phyloP scores from a whole-genome alignment of 257 asterid genomes.

The Solanum boliviense region DNA sequence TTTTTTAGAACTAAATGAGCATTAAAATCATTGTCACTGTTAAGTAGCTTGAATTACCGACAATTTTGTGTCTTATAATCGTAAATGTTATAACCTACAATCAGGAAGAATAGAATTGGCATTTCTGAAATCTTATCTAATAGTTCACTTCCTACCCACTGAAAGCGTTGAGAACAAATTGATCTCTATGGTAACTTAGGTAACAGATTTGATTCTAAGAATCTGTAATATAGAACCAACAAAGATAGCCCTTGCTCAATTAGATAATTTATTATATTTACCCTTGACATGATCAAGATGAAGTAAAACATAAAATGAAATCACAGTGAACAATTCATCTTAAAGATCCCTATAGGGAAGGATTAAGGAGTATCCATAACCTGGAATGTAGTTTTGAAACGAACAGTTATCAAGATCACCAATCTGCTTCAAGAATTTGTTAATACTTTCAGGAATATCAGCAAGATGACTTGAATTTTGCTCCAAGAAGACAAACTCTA shows the following conservation, averaged over 20 bases:
- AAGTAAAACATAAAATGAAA: neutral
- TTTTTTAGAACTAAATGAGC: neutral
- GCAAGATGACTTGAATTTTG: conserved; percentile 45
- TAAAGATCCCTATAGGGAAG: neutral
- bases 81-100: neutral
- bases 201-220: neutral
- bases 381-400: conserved; percentile 51
- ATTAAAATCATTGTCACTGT: neutral
- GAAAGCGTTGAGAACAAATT: neutral
- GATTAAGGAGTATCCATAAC: conserved; percentile 24
- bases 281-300: neutral
- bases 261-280: neutral
- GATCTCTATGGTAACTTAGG: neutral
- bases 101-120: neutral
- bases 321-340: neutral
- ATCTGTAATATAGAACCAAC: neutral
- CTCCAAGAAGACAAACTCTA: conserved; percentile 62
- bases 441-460: conserved; percentile 37
- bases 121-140: neutral
- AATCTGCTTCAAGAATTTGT: conserved; percentile 45
- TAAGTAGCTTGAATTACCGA: neutral
- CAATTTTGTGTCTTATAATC: neutral
- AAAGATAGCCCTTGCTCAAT: neutral
- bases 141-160: neutral
- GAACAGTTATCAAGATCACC: conserved; percentile 68